Conservation (phyloP, 305 asterid genomes). For the Fraxinus sp. region DNA sequence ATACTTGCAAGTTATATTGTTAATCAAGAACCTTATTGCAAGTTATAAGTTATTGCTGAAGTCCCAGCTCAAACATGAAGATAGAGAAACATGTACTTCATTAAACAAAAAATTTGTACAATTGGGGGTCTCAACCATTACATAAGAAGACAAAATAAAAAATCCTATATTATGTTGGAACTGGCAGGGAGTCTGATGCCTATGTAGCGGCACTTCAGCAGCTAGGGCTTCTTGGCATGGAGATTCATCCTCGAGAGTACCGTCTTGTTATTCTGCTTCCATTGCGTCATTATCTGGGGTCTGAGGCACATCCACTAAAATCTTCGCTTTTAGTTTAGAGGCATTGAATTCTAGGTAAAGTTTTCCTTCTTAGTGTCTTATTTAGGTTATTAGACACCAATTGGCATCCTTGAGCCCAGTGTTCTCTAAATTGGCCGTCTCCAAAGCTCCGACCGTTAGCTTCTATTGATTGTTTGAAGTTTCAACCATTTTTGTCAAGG, state of each 20-base stretch:
- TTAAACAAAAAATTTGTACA: too few relatives aligned
- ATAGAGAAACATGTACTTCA: too few relatives aligned
- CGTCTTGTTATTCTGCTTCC: neutral
- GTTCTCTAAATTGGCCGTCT: neutral
- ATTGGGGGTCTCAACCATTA: too few relatives aligned
- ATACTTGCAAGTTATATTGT: too few relatives aligned
- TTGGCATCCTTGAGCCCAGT: neutral
- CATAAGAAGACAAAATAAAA: too few relatives aligned
- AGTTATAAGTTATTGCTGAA: too few relatives aligned
- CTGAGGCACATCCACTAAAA: neutral
- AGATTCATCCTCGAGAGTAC: neutral
- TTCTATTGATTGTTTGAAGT: neutral
- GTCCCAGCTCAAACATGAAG: too few relatives aligned
- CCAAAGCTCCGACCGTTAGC: neutral
- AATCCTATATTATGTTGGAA: too few relatives aligned
- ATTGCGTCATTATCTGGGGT: neutral
- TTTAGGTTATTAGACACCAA: neutral
- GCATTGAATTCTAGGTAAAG: neutral
- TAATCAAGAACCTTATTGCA: too few relatives aligned
- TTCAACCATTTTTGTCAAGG: neutral
- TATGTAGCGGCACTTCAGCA: too few relatives aligned
- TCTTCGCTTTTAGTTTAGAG: too few relatives aligned
- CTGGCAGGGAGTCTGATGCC: too few relatives aligned
- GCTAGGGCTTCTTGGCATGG: neutral
- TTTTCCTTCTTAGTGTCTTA: neutral